Evolutionary conservation across 306 rosid genomes (phyloP).

Genomic region (Morella rubra): DNA sequence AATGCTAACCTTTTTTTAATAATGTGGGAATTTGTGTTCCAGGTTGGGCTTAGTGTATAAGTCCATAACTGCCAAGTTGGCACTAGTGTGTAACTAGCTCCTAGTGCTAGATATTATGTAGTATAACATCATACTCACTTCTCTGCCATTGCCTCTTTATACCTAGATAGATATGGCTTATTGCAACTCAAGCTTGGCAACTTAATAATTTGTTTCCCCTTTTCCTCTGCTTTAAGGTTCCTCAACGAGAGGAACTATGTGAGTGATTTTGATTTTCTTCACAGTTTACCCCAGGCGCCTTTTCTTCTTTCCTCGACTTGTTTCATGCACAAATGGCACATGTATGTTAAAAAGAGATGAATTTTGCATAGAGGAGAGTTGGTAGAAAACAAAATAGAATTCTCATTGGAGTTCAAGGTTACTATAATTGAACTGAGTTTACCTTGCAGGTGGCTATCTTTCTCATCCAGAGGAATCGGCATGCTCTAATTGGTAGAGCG

Average conservation of each 20-base stretch:
- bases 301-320: too few species aligned
- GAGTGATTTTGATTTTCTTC: neutral
- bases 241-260: neutral
- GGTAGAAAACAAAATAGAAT: neutral
- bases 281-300: too few species aligned
- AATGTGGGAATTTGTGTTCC: neutral
- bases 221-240: too few species aligned
- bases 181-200: neutral
- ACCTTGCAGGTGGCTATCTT: conserved; percentile 89
- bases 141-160: neutral
- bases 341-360: too few species aligned
- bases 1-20: neutral
- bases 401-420: neutral
- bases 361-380: too few species aligned
- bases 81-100: neutral
- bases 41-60: neutral
- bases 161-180: neutral
- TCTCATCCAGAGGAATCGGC: conserved; percentile 96
- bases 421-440: conserved; percentile 24
- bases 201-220: too few species aligned
- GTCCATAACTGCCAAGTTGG: neutral
- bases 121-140: neutral
- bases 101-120: neutral
- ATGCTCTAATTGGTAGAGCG: conserved; percentile 97
- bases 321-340: too few species aligned